Percentiles rank a stretch among this genome's conserved stretches.
phyloP scores from a whole-genome alignment of 805 yeast species.

The Yarrowia porcina region DNA sequence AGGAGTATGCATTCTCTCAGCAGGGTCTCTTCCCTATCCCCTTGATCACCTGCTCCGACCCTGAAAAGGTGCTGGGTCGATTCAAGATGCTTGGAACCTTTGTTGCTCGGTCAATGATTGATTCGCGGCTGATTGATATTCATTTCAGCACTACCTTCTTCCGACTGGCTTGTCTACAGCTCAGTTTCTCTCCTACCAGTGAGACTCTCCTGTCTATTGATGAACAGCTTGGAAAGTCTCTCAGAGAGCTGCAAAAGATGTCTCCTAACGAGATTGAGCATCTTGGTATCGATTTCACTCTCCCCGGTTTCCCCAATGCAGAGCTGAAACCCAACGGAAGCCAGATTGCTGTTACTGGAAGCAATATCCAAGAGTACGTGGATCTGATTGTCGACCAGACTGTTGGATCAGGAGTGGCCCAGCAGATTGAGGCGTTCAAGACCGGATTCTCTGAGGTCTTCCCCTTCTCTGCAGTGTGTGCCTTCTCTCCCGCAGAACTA shows the following conservation, averaged over 20 bases:
- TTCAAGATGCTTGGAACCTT: slow-evolving; percentile 76
- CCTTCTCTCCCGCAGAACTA: slow-evolving; percentile 74
- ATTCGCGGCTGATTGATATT: slow-evolving; percentile 83
- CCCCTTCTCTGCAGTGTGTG: slow-evolving; percentile 66
- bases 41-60: slow-evolving; percentile 33
- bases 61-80: slow-evolving; percentile 43
- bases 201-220: slow-evolving; percentile 53
- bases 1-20: slow-evolving; percentile 42
- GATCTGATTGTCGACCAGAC: slow-evolving; percentile 55
- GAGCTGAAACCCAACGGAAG: slow-evolving; percentile 60
- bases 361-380: slow-evolving; percentile 59
- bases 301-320: slow-evolving; percentile 71
- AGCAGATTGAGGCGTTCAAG: slow-evolving; percentile 66
- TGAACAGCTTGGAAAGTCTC: slow-evolving; percentile 53
- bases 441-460: slow-evolving; percentile 80
- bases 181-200: slow-evolving; percentile 35
- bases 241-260: slow-evolving; percentile 49
- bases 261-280: slow-evolving; percentile 45
- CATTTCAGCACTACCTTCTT: slow-evolving; percentile 71
- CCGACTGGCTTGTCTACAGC: slow-evolving; percentile 41
- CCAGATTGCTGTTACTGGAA: slow-evolving; percentile 46
- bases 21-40: slow-evolving; percentile 78
- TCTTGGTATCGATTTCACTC: slow-evolving; percentile 59
- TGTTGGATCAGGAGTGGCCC: slow-evolving; percentile 58
- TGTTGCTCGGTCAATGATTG: slow-evolving; percentile 80